A percentile compares a stretch with the other conserved stretches of the same genome.
Evolutionary conservation across 805 yeast genomes (phyloP).

Genomic region (Zygoascus bituminiphila): DNA sequence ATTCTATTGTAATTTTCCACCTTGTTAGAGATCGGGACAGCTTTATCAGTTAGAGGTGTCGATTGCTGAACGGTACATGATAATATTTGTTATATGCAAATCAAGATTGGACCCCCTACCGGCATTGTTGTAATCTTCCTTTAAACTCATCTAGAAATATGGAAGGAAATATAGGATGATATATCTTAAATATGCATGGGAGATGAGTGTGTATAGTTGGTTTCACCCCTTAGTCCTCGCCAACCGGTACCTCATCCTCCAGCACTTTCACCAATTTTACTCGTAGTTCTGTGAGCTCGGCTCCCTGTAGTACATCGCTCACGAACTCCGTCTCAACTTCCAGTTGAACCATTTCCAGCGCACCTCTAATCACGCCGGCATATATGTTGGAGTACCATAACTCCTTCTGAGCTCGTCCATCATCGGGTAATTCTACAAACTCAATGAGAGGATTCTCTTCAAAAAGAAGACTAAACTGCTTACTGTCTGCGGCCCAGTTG

Average conservation of each 20-base stretch:
- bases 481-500: slow-evolving; percentile 70
- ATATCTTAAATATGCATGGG: background rate
- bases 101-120: too few relatives aligned
- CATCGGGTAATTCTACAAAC: slow-evolving; percentile 89
- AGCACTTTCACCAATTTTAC: slow-evolving; percentile 62
- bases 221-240: slow-evolving; percentile 53
- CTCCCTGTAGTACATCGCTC: slow-evolving; percentile 76
- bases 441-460: slow-evolving; percentile 89
- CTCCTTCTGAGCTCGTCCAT: slow-evolving; percentile 56
- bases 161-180: background rate
- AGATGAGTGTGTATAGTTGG: too few relatives aligned
- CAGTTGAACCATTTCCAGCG: slow-evolving; percentile 86
- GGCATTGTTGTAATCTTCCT: too few relatives aligned
- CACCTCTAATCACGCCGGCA: slow-evolving; percentile 86
- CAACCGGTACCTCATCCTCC: slow-evolving; percentile 95
- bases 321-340: slow-evolving; percentile 79
- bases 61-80: too few relatives aligned
- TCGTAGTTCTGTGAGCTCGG: slow-evolving; percentile 68
- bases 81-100: too few relatives aligned
- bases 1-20: background rate
- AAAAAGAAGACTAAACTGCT: slow-evolving; percentile 62
- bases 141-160: background rate
- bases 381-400: slow-evolving; percentile 90
- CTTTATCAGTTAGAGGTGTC: too few relatives aligned
- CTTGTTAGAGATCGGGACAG: too few relatives aligned